Evolutionary conservation across 495 filamentous ascomycete genomes (phyloP).

Genomic region (Hypoxylon rickii): DNA sequence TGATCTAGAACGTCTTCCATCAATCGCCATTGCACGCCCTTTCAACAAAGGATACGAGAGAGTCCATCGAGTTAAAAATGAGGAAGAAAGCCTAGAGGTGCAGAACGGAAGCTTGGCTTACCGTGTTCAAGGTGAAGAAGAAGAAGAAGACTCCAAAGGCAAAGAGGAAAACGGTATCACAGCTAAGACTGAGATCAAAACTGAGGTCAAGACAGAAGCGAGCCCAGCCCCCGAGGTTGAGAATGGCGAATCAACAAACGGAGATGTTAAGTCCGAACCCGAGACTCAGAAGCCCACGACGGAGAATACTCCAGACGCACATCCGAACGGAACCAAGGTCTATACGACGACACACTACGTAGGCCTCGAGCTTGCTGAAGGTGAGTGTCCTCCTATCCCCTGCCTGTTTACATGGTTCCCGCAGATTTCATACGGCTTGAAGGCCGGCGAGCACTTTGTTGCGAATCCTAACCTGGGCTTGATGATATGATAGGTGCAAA

Average conservation of each 20-base stretch:
- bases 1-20: constrained; percentile 73
- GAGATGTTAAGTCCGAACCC: constrained; percentile 43
- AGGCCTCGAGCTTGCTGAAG: constrained; percentile 72
- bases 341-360: constrained; percentile 91
- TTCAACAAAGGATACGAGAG: constrained; percentile 93
- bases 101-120: constrained; percentile 73
- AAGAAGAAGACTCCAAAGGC: constrained; percentile 31
- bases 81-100: constrained; percentile 70
- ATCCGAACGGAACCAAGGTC: constrained; percentile 52
- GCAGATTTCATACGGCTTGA: constrained; percentile 56
- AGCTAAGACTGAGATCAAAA: constrained; percentile 22
- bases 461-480: constrained; percentile 43
- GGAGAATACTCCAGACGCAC: constrained; percentile 13
- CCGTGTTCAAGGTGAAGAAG: constrained; percentile 58
- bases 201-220: constrained; percentile 37
- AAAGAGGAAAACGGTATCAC: constrained; percentile 60
- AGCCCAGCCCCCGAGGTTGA: constrained; percentile 56
- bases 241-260: constrained; percentile 11
- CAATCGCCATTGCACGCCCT: constrained; percentile 82
- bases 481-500: constrained; percentile 51
- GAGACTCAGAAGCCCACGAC: constrained; percentile 36
- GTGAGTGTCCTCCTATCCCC: constrained; percentile 54
- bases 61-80: constrained; percentile 70
- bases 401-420: constrained; percentile 55
- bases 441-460: constrained; percentile 41